Evolutionary conservation across 805 yeast species (phyloP).

Genomic region (Naumovozyma castellii): DNA sequence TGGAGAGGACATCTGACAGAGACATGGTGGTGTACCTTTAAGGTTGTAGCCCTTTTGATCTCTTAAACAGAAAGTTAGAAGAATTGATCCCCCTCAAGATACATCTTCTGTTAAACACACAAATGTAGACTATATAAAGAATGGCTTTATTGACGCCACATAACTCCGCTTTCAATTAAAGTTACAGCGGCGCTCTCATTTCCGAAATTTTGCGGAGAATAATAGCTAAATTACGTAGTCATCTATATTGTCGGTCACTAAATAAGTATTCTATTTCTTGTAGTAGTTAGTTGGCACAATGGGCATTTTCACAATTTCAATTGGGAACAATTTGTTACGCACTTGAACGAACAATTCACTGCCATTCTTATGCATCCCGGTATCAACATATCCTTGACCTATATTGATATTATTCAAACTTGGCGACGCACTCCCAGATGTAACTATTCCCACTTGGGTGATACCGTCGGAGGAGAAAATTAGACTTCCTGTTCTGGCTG

Average conservation of each 20-base stretch:
- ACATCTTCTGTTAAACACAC: too few species aligned
- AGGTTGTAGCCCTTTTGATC: too few species aligned
- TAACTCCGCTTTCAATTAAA: too few species aligned
- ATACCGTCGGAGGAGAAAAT: constrained; percentile 44
- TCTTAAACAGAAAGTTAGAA: too few species aligned
- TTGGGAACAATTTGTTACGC: constrained; percentile 75
- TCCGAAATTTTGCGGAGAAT: too few species aligned
- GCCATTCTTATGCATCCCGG: constrained; percentile 64
- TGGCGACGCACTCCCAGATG: constrained; percentile 60
- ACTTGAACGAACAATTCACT: constrained; percentile 64
- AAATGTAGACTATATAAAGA: too few species aligned
- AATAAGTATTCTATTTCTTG: not conserved
- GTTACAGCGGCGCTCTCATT: too few species aligned
- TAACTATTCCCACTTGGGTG: constrained; percentile 43
- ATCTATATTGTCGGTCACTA: not conserved
- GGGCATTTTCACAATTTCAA: constrained; percentile 72
- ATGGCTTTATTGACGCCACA: too few species aligned
- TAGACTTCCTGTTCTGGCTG: constrained; percentile 76
- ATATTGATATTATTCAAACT: constrained; percentile 65
- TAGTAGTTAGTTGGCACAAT: constrained; percentile 70
- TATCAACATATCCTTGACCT: constrained; percentile 82
- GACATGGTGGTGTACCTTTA: too few species aligned
- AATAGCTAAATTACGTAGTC: too few species aligned
- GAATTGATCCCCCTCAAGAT: too few species aligned
- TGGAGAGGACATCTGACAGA: not conserved